Percentiles rank a stretch among this genome's conserved stretches.
These are phyloP conservation scores for Xylaria sp. DNA, from an alignment of 2,329 filamentous ascomycete genomes.

Conservation along the genomic window DNA sequence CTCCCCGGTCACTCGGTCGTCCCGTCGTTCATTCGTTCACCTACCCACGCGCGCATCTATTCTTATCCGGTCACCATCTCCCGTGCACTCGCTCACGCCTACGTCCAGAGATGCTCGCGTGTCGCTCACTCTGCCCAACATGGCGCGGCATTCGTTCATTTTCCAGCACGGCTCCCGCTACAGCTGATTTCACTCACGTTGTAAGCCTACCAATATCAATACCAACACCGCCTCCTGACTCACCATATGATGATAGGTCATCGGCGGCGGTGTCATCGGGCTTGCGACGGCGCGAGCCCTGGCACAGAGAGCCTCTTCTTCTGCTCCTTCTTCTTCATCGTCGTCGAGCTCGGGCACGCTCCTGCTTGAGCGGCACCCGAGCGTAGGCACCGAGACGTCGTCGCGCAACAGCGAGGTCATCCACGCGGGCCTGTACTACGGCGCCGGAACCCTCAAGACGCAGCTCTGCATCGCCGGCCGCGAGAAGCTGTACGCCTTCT, in stretches of 20 bases:
- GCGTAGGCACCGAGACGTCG: constrained; percentile 85
- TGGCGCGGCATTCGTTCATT: constrained; percentile 41
- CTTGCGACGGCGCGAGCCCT: constrained; percentile 82
- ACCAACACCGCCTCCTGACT: not conserved
- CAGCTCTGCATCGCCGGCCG: constrained; percentile 82
- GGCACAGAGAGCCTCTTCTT: constrained; percentile 55
- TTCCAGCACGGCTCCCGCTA: constrained; percentile 45
- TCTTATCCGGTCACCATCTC: not conserved
- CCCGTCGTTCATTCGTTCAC: not conserved
- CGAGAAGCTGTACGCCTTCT: constrained; percentile 81
- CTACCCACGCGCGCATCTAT: not conserved
- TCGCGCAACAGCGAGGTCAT: constrained; percentile 96
- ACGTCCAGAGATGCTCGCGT: constrained; percentile 33
- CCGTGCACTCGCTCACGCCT: too few relatives aligned
- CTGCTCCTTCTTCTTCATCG: constrained; percentile 55
- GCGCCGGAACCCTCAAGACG: constrained; percentile 79
- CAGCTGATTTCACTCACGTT: constrained; percentile 53
- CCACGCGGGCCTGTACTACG: constrained; percentile 95
- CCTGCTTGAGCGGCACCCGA: constrained; percentile 81
- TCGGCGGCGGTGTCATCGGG: constrained; percentile 76
- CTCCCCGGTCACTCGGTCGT: not conserved
- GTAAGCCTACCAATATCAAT: constrained; percentile 43
- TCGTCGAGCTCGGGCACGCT: constrained; percentile 68
- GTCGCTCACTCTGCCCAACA: constrained; percentile 3
- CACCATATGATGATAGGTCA: constrained; percentile 54